Conservation (phyloP, 805 yeast genomes). For the Starmera caribaea region DNA sequence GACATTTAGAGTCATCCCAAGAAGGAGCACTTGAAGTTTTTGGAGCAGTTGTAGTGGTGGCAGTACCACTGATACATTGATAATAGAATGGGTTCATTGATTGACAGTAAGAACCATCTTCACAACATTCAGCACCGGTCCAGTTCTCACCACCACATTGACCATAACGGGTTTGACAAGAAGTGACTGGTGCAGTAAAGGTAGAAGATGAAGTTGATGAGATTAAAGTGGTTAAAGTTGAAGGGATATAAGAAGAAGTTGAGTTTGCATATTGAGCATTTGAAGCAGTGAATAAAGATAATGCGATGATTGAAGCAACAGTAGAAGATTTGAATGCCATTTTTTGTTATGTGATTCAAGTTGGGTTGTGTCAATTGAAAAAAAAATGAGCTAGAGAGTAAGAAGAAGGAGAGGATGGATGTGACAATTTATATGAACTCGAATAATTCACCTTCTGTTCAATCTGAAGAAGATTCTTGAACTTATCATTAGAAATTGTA, state of each 20-base stretch:
- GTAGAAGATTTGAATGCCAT: background rate
- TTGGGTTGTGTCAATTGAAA: too few species aligned
- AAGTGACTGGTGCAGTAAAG: background rate
- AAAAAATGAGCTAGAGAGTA: too few species aligned
- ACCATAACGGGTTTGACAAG: constrained; percentile 3
- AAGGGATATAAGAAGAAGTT: background rate
- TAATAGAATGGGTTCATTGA: constrained; percentile 6
- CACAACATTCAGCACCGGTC: constrained; percentile 7
- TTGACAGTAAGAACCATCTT: constrained; percentile 4
- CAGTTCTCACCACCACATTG: constrained; percentile 12
- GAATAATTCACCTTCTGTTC: too few species aligned
- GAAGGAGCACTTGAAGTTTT: background rate
- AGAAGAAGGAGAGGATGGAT: too few species aligned
- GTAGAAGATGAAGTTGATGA: constrained; percentile 1
- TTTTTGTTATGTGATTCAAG: too few species aligned
- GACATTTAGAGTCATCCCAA: background rate
- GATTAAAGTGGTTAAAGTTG: background rate
- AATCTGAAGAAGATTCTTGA: too few species aligned
- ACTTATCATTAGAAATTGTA: too few species aligned
- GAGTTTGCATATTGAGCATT: constrained; percentile 1
- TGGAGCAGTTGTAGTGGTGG: background rate
- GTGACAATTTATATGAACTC: too few species aligned
- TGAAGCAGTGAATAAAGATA: background rate
- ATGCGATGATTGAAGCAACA: background rate
- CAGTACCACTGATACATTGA: constrained; percentile 7